A percentile compares a stretch with the other conserved stretches of the same genome.
Evolutionary conservation across 495 filamentous ascomycete genomes (phyloP).

Genomic region (Xanthoparmelia taractica): DNA sequence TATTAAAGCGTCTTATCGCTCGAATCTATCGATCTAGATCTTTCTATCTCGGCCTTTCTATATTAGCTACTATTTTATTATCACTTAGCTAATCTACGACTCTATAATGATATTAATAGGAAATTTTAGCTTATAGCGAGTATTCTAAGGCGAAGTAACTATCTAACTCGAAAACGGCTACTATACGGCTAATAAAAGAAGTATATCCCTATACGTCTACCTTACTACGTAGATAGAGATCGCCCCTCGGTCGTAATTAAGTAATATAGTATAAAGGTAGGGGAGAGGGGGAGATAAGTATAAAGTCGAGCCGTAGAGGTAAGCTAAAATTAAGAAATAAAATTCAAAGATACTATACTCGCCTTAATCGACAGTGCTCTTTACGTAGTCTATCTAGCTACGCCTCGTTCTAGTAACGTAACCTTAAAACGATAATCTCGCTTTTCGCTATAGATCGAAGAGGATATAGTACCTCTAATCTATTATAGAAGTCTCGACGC

Average conservation of each 20-base stretch:
- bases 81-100: slow-evolving; percentile 2
- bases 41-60: too few species aligned
- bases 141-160: slow-evolving; percentile 3
- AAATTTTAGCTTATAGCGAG: slow-evolving; percentile 2
- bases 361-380: not conserved
- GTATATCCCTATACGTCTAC: not conserved
- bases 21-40: too few species aligned
- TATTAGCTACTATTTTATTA: not conserved
- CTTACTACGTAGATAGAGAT: not conserved
- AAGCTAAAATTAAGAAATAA: not conserved
- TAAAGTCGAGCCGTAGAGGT: not conserved
- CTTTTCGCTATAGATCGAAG: slow-evolving; percentile 1
- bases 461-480: too few species aligned
- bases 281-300: not conserved
- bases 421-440: slow-evolving; percentile 1
- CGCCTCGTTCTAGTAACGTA: not conserved
- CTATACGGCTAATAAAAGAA: not conserved
- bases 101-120: not conserved
- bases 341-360: too few species aligned
- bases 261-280: not conserved
- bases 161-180: not conserved
- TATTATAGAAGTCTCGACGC: not conserved
- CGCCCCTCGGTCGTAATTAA: not conserved
- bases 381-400: not conserved
- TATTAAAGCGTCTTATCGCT: too few species aligned